Conservation (phyloP, 2,329 filamentous ascomycete genomes). For the Talaromyces sp. region DNA sequence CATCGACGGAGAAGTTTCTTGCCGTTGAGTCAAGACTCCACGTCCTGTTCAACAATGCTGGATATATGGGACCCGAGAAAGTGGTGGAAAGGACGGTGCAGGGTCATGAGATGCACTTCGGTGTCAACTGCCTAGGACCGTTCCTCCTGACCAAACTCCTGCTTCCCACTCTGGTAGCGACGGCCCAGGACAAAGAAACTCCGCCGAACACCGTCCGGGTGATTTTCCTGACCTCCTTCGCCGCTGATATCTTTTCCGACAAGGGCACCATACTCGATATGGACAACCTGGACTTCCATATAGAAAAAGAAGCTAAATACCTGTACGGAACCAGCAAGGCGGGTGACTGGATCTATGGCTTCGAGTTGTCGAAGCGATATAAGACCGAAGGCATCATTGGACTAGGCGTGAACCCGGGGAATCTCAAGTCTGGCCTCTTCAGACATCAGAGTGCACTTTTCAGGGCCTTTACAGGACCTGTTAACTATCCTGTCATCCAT, state of each 20-base stretch:
- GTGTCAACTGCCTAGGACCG: slow-evolving; percentile 33
- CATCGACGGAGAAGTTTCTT: slow-evolving; percentile 31
- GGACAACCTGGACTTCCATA: slow-evolving; percentile 12
- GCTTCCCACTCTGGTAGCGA: slow-evolving; percentile 27
- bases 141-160: slow-evolving; percentile 38
- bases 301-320: slow-evolving; percentile 17
- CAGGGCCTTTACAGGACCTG: background rate
- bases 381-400: slow-evolving; percentile 13
- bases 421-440: background rate
- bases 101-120: slow-evolving; percentile 35
- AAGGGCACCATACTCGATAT: background rate
- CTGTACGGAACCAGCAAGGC: slow-evolving; percentile 32
- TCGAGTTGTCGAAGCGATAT: slow-evolving; percentile 26
- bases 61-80: slow-evolving; percentile 30
- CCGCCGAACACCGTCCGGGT: slow-evolving; percentile 26
- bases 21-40: slow-evolving; percentile 32
- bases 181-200: slow-evolving; percentile 19
- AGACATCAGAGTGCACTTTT: background rate
- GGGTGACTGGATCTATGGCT: slow-evolving; percentile 30
- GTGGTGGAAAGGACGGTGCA: slow-evolving; percentile 17
- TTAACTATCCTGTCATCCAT: slow-evolving; percentile 26
- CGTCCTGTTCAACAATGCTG: slow-evolving; percentile 36
- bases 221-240: slow-evolving; percentile 21
- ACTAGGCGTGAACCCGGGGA: background rate
- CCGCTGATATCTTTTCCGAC: background rate